Percentiles rank a stretch among this genome's conserved stretches.
Evolutionary conservation across 768 basidiomycete species (phyloP).

Genomic region (Podaxis sp.): DNA sequence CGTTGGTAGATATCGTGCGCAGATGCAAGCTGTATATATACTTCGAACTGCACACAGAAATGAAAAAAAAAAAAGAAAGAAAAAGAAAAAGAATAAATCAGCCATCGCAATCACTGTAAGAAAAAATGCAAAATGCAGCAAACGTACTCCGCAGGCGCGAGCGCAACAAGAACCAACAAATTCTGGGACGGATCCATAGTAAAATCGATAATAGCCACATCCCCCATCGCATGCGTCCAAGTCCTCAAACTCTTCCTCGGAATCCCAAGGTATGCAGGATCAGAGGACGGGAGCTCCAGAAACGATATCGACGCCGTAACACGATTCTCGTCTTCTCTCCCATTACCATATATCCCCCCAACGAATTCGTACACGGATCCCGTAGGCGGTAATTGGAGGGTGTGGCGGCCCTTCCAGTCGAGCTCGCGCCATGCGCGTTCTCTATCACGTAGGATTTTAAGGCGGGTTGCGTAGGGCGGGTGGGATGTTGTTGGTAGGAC

Average conservation of each 20-base stretch:
- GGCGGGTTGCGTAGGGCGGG: slow-evolving; percentile 34
- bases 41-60: slow-evolving; percentile 26
- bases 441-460: slow-evolving; percentile 34
- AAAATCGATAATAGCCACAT: slow-evolving; percentile 45
- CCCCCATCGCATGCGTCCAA: slow-evolving; percentile 42
- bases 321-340: slow-evolving; percentile 37
- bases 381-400: slow-evolving; percentile 35
- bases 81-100: not conserved
- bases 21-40: slow-evolving; percentile 47
- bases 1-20: slow-evolving; percentile 46
- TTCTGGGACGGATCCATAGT: slow-evolving; percentile 56
- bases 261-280: slow-evolving; percentile 18
- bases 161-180: slow-evolving; percentile 44
- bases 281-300: slow-evolving; percentile 39
- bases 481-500: slow-evolving; percentile 24
- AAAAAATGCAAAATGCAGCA: too few species aligned
- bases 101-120: not conserved
- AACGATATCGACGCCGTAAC: slow-evolving; percentile 44
- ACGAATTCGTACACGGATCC: slow-evolving; percentile 49
- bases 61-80: not conserved
- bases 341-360: slow-evolving; percentile 47
- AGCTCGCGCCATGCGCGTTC: slow-evolving; percentile 47
- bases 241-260: slow-evolving; percentile 23
- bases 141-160: slow-evolving; percentile 38
- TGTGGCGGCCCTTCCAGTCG: slow-evolving; percentile 31